Conservation (phyloP, 306 rosid genomes). For the Cercis canadensis region DNA sequence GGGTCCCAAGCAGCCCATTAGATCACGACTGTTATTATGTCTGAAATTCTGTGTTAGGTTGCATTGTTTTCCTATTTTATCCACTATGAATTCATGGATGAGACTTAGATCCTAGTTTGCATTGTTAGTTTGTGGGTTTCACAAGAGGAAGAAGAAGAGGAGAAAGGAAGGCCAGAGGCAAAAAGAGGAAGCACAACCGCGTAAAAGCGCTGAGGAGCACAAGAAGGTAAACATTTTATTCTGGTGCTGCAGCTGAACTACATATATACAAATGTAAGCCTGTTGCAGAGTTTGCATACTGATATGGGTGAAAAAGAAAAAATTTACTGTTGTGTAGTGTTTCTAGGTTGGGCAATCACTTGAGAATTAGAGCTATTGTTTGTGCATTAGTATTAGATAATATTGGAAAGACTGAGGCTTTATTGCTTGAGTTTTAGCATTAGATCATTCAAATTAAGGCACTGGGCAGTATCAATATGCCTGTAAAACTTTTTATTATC, state of each 20-base stretch:
- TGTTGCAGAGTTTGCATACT: too few relatives aligned
- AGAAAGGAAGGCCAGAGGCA: conserved; percentile 78
- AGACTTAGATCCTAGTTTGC: too few relatives aligned
- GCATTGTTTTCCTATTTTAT: too few relatives aligned
- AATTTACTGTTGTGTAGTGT: neutral
- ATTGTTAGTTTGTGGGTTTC: too few relatives aligned
- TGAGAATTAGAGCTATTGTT: neutral
- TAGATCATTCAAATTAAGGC: neutral
- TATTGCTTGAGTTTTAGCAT: neutral
- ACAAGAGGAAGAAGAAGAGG: conserved; percentile 95
- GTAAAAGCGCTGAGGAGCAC: conserved; percentile 74
- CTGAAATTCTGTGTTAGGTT: too few relatives aligned
- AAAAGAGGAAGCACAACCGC: conserved; percentile 63
- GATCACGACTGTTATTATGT: too few relatives aligned
- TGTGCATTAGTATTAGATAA: neutral
- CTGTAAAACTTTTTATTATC: too few relatives aligned
- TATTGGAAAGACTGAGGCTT: too few relatives aligned
- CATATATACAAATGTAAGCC: neutral
- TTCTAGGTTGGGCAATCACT: neutral
- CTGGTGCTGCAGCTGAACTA: too few relatives aligned
- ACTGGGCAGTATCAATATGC: neutral
- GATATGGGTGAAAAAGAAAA: neutral
- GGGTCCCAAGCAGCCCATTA: too few relatives aligned
- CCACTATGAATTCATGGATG: too few relatives aligned
- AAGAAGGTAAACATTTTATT: conserved; percentile 65